A percentile compares a stretch with the other conserved stretches of the same genome.
Evolutionary conservation across 176 grass and related monocot genomes (phyloP).

Genomic region (Triticum dicoccoides): DNA sequence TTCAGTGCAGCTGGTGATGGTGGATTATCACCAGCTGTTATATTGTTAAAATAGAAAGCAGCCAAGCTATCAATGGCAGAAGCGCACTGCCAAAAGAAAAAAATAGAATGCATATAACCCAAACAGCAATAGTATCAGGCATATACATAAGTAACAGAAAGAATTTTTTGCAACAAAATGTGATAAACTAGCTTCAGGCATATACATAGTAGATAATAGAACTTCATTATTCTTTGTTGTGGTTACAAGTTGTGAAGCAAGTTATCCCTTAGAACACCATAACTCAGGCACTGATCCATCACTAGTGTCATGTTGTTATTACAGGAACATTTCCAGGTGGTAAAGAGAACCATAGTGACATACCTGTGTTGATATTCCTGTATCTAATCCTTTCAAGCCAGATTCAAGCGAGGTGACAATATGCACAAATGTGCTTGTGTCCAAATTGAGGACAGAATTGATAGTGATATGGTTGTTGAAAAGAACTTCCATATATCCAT

Average conservation of each 20-base stretch:
- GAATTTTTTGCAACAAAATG: neutral
- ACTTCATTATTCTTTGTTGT: neutral
- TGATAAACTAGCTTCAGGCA: neutral
- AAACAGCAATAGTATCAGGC: neutral
- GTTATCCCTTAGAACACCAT: neutral
- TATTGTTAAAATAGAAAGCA: slow-evolving; percentile 95
- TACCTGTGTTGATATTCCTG: slow-evolving; percentile 98
- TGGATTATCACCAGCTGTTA: slow-evolving; percentile 66
- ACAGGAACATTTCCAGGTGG: slow-evolving; percentile 14
- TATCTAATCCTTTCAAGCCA: slow-evolving; percentile 96
- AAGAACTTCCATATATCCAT: slow-evolving; percentile 90
- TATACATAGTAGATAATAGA: slow-evolving; percentile 13
- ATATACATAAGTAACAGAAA: neutral
- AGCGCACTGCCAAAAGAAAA: slow-evolving; percentile 72
- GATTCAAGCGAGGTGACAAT: slow-evolving; percentile 90
- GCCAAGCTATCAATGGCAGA: slow-evolving; percentile 93
- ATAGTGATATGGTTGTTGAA: slow-evolving; percentile 91
- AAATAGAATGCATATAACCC: slow-evolving; percentile 8
- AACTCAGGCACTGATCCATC: neutral
- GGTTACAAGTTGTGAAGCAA: neutral
- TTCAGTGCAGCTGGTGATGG: slow-evolving; percentile 84
- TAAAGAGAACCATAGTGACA: neutral
- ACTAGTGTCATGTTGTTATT: neutral
- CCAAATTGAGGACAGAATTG: slow-evolving; percentile 86
- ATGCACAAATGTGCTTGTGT: slow-evolving; percentile 93